Evolutionary conservation across 192 early-diverging fungal genomes (phyloP).

Genomic region (Rhizophlyctis rosea): DNA sequence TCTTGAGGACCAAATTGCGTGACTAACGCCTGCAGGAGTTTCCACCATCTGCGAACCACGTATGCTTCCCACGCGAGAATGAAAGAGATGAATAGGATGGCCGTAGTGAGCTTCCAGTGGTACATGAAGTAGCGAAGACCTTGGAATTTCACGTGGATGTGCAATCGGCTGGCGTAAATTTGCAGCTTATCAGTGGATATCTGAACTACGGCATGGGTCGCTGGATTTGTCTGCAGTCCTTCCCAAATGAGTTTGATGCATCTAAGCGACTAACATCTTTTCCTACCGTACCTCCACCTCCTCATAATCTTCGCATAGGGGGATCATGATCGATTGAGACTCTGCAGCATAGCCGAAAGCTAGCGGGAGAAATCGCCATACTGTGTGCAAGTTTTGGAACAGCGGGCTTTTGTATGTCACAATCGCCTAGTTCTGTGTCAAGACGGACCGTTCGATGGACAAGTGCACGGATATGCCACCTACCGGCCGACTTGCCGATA

Average conservation of each 20-base stretch:
- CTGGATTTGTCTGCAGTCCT: slow-evolving; percentile 31
- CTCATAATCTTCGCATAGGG: slow-evolving; percentile 50
- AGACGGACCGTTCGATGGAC: slow-evolving; percentile 4
- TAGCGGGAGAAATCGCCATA: slow-evolving; percentile 42
- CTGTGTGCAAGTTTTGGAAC: slow-evolving; percentile 29
- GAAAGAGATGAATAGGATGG: slow-evolving; percentile 48
- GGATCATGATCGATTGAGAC: slow-evolving; percentile 40
- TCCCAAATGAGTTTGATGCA: not conserved
- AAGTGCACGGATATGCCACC: slow-evolving; percentile 8
- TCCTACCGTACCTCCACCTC: slow-evolving; percentile 34
- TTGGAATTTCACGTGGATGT: slow-evolving; percentile 58
- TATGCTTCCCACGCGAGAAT: slow-evolving; percentile 54
- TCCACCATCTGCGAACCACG: slow-evolving; percentile 31
- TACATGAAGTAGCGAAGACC: slow-evolving; percentile 75
- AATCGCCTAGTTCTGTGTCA: too few relatives aligned
- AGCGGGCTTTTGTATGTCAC: slow-evolving; percentile 41
- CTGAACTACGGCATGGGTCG: slow-evolving; percentile 44
- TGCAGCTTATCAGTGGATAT: slow-evolving; percentile 51
- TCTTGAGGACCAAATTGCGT: too few relatives aligned
- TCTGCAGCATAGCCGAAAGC: slow-evolving; percentile 45
- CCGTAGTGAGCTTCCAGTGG: slow-evolving; percentile 65
- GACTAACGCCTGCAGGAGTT: slow-evolving; percentile 7
- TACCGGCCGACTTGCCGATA: slow-evolving; percentile 45
- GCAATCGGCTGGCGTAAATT: slow-evolving; percentile 46
- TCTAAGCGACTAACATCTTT: not conserved